These are phyloP conservation scores for Hymenoscyphus albidus DNA, from an alignment of 2,329 filamentous ascomycete species.

Conservation along the genomic window DNA sequence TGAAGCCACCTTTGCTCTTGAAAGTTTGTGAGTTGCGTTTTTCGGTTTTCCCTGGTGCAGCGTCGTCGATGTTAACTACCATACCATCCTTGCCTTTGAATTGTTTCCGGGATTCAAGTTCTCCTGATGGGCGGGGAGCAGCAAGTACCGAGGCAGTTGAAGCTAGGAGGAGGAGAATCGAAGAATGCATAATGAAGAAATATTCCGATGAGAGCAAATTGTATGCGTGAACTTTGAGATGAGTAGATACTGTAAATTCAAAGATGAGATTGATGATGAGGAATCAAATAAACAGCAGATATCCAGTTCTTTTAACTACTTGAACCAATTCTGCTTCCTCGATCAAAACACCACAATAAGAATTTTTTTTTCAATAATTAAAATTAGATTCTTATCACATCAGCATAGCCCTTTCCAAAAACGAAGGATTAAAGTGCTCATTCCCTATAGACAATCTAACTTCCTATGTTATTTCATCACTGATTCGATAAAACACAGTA, in stretches of 20 bases:
- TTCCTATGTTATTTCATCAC: not conserved
- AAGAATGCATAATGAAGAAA: slow-evolving; percentile 2
- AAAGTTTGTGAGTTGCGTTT: not conserved
- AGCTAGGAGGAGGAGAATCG: not conserved
- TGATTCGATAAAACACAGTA: not conserved
- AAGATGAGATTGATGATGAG: not conserved
- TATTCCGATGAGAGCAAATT: not conserved
- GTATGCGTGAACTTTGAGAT: not conserved
- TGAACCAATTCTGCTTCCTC: not conserved
- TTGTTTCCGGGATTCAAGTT: slow-evolving; percentile 1
- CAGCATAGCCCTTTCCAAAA: not conserved
- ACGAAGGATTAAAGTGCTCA: not conserved
- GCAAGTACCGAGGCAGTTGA: not conserved
- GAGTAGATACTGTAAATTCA: not conserved
- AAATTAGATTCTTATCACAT: not conserved
- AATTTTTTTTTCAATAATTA: not conserved
- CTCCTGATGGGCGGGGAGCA: not conserved
- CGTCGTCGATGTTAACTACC: not conserved
- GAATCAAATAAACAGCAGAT: not conserved
- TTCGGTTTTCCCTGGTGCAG: not conserved
- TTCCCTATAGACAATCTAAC: not conserved
- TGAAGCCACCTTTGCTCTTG: not conserved
- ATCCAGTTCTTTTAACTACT: not conserved
- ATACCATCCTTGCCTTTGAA: slow-evolving; percentile 3
- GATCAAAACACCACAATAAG: not conserved